A percentile compares a stretch with the other conserved stretches of the same genome.
Conservation (phyloP, 2,329 filamentous ascomycete genomes). For the Didymella keratinophila region DNA sequence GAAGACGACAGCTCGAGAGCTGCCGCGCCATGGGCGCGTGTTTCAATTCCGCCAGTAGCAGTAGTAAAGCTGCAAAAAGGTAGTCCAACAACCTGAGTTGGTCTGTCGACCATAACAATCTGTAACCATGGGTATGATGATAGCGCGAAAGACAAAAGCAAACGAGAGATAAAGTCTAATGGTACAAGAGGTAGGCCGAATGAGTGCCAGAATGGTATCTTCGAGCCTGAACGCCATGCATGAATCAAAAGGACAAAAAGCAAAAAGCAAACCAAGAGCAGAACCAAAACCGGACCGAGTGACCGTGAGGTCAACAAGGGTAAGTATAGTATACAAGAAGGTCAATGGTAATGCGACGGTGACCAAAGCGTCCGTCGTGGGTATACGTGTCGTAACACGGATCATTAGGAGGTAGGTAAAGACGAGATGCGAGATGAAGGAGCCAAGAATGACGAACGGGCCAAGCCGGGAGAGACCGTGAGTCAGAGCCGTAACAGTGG, state of each 20-base stretch:
- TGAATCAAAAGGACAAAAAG: slow-evolving; percentile 19
- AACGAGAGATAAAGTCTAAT: slow-evolving; percentile 28
- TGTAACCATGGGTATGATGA: slow-evolving; percentile 24
- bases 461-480: slow-evolving; percentile 26
- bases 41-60: slow-evolving; percentile 24
- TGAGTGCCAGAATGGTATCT: slow-evolving; percentile 47
- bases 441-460: slow-evolving; percentile 18
- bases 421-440: slow-evolving; percentile 22
- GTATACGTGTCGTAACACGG: slow-evolving; percentile 21
- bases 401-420: slow-evolving; percentile 24
- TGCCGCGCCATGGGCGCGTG: slow-evolving; percentile 40
- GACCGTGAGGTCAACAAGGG: slow-evolving; percentile 33
- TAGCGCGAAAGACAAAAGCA: slow-evolving; percentile 20
- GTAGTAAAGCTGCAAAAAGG: slow-evolving; percentile 11
- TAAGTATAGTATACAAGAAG: slow-evolving; percentile 46
- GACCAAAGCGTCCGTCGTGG: slow-evolving; percentile 12
- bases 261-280: slow-evolving; percentile 18
- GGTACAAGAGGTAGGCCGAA: slow-evolving; percentile 43
- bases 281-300: slow-evolving; percentile 27
- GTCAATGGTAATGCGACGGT: slow-evolving; percentile 19
- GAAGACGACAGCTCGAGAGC: slow-evolving; percentile 25
- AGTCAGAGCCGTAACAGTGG: slow-evolving; percentile 31
- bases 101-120: slow-evolving; percentile 23
- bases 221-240: slow-evolving; percentile 35
- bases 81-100: slow-evolving; percentile 15